phyloP scores from a whole-genome alignment of 805 yeast species.

The Candida nitratophila region DNA sequence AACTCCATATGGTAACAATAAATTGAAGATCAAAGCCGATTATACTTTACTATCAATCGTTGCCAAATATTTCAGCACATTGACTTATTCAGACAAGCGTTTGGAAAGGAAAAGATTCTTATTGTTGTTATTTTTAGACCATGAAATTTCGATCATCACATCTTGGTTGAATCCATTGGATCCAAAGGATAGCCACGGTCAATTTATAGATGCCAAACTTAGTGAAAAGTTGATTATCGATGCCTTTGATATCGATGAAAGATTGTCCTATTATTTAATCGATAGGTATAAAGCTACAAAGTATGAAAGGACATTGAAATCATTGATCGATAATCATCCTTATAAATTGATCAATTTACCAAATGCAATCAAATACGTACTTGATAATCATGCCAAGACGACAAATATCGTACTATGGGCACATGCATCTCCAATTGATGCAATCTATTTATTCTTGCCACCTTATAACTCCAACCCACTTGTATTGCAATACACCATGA shows the following conservation, averaged over 20 bases:
- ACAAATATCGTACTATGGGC: conserved; percentile 49
- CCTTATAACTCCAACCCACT: conserved; percentile 59
- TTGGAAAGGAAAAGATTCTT: conserved; percentile 47
- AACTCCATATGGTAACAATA: conserved; percentile 84
- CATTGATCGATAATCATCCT: conserved; percentile 50
- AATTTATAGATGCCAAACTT: conserved; percentile 27
- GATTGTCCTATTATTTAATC: conserved; percentile 64
- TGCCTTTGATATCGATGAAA: conserved; percentile 65
- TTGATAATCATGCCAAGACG: conserved; percentile 17
- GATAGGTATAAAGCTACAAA: conserved; percentile 42
- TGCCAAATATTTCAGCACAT: conserved; percentile 23
- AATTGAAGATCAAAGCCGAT: conserved; percentile 64
- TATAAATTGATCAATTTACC: conserved; percentile 48
- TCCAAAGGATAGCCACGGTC: conserved; percentile 33
- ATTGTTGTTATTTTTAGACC: conserved; percentile 57
- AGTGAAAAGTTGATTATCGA: conserved; percentile 36
- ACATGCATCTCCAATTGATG: conserved; percentile 72
- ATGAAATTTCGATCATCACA: conserved; percentile 64
- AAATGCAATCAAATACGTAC: conserved; percentile 50
- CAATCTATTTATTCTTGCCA: conserved; percentile 78
- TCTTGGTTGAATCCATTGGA: conserved; percentile 72
- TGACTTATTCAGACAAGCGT: conserved; percentile 15
- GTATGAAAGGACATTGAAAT: conserved; percentile 31
- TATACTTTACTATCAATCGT: conserved; percentile 50
- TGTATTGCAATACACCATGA: conserved; percentile 80